phyloP scores from a whole-genome alignment of 495 filamentous ascomycete genomes.

The Filosporella fistucella region DNA sequence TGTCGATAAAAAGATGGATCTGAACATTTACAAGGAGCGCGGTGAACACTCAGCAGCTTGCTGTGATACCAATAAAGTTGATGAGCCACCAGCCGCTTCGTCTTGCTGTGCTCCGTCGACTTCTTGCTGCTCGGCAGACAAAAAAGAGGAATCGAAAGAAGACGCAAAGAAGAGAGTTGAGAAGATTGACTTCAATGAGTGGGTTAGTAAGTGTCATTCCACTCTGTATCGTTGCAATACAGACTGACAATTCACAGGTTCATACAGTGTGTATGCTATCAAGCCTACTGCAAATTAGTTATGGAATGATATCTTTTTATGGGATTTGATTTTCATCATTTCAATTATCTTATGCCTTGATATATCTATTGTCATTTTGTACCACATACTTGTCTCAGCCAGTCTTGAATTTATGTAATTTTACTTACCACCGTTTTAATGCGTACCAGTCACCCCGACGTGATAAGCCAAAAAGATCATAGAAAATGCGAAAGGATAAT shows the following conservation, averaged over 20 bases:
- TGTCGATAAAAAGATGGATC: conserved; percentile 45
- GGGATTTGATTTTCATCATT: too few species aligned
- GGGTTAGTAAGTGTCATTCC: conserved; percentile 37
- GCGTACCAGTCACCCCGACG: too few species aligned
- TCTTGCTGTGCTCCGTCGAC: background rate
- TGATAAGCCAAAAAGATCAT: too few species aligned
- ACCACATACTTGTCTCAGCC: too few species aligned
- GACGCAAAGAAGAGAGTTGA: conserved; percentile 7
- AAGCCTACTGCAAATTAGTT: conserved; percentile 20
- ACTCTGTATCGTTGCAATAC: background rate
- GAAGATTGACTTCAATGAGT: conserved; percentile 43
- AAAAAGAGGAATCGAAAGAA: conserved; percentile 1
- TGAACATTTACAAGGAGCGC: conserved; percentile 52
- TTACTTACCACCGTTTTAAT: too few species aligned
- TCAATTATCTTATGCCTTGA: too few species aligned
- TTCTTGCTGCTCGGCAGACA: background rate
- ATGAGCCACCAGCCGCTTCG: background rate
- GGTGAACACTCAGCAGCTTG: conserved; percentile 17
- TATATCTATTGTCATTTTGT: too few species aligned
- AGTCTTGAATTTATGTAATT: too few species aligned
- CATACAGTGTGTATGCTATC: conserved; percentile 39
- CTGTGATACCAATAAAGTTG: conserved; percentile 7
- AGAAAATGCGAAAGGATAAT: too few species aligned
- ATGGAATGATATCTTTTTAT: too few species aligned
- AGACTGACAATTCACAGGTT: conserved; percentile 25